A percentile compares a stretch with the other conserved stretches of the same genome.
These are phyloP conservation scores for Avena eriantha DNA, from an alignment of 176 grass and related monocot genomes.

Conservation along the genomic window DNA sequence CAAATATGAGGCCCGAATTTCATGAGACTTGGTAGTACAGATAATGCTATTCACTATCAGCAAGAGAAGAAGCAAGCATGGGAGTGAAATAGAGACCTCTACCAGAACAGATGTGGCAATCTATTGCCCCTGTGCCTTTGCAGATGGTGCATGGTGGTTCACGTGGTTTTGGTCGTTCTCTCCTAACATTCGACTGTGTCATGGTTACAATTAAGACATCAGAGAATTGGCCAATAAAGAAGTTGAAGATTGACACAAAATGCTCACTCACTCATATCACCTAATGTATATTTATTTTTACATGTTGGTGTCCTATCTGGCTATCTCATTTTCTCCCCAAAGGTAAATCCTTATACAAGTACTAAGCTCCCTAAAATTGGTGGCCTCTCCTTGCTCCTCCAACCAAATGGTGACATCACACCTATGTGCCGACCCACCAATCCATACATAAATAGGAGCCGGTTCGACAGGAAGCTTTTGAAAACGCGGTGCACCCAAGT, in stretches of 20 bases:
- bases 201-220: conserved; percentile 32
- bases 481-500: too few relatives aligned
- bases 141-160: conserved; percentile 66
- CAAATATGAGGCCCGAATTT: conserved; percentile 16
- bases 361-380: too few relatives aligned
- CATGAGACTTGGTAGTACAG: background rate
- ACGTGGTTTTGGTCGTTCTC: conserved; percentile 58
- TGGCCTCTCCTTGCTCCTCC: too few relatives aligned
- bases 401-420: too few relatives aligned
- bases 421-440: too few relatives aligned
- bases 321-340: background rate
- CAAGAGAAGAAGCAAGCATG: conserved; percentile 9
- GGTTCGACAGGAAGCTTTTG: too few relatives aligned
- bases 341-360: too few relatives aligned
- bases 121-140: conserved; percentile 60
- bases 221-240: background rate
- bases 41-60: background rate
- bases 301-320: background rate
- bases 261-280: background rate
- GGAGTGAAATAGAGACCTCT: conserved; percentile 50
- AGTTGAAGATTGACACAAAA: conserved; percentile 2
- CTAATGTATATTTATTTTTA: background rate
- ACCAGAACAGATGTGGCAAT: conserved; percentile 65
- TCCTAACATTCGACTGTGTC: conserved; percentile 71
- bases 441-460: too few relatives aligned